phyloP scores from a whole-genome alignment of 192 early-diverging fungal genomes.

The Coemansia sp. region DNA sequence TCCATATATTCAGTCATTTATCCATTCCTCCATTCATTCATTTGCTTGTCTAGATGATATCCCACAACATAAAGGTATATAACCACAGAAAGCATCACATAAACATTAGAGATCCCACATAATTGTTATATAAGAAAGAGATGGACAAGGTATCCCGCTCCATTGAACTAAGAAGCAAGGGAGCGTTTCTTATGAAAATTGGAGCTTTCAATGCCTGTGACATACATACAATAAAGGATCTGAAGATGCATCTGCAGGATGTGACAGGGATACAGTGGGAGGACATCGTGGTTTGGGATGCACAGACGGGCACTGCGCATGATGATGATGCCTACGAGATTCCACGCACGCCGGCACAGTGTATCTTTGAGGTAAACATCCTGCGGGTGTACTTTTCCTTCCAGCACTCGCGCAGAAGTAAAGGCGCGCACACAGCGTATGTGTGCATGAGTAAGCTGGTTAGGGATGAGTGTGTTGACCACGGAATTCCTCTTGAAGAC shows the following conservation, averaged over 20 bases:
- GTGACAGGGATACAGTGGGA: not conserved
- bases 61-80: no score
- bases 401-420: not conserved
- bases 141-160: not conserved
- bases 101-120: no score
- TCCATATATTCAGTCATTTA: no score
- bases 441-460: not conserved
- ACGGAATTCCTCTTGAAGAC: not conserved
- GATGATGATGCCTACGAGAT: not conserved
- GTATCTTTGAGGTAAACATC: not conserved
- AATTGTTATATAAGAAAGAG: not conserved
- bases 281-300: not conserved
- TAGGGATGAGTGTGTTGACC: not conserved
- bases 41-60: no score
- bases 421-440: not conserved
- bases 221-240: not conserved
- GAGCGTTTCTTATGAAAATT: conserved; percentile 1
- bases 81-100: no score
- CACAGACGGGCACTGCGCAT: not conserved
- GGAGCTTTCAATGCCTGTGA: not conserved
- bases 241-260: not conserved
- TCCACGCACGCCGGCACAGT: not conserved
- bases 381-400: conserved; percentile 7
- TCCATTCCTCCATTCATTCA: no score
- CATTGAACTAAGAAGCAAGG: conserved; percentile 5